Conservation (phyloP, 106 monocot species). For the Amphibolis antarctica region DNA sequence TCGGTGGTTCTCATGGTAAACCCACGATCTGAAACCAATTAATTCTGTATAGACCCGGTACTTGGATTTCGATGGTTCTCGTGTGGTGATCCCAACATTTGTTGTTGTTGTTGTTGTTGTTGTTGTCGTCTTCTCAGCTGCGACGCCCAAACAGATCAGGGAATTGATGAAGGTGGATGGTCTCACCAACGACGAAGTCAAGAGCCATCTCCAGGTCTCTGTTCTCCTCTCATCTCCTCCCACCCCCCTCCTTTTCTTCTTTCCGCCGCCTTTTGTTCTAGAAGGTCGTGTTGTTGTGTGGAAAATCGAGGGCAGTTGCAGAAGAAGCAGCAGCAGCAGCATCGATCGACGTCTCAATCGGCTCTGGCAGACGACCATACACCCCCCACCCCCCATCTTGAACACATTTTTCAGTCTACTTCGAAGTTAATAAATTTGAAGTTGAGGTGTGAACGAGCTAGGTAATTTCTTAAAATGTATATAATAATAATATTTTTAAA, state of each 20-base stretch:
- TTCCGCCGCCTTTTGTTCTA: not conserved
- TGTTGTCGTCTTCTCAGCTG: conserved; percentile 29
- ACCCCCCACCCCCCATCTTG: no score
- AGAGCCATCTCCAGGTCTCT: conserved; percentile 45
- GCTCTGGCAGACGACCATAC: not conserved
- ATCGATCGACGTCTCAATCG: conserved; percentile 1
- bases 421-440: no score
- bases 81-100: no score
- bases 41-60: no score
- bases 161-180: conserved; percentile 80
- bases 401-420: no score
- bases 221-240: not conserved
- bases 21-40: not conserved
- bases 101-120: no score
- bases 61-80: not conserved
- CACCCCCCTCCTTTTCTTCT: not conserved
- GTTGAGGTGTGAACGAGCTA: no score
- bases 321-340: no score
- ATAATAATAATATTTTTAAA: no score
- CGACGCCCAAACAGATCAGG: conserved; percentile 68
- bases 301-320: not conserved
- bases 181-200: conserved; percentile 73
- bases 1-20: conserved; percentile 74
- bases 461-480: no score
- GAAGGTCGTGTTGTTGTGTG: not conserved